Percentiles rank a stretch among this genome's conserved stretches.
Evolutionary conservation across 2,329 filamentous ascomycete species (phyloP).

Genomic region (Colletotrichum acutatum): DNA sequence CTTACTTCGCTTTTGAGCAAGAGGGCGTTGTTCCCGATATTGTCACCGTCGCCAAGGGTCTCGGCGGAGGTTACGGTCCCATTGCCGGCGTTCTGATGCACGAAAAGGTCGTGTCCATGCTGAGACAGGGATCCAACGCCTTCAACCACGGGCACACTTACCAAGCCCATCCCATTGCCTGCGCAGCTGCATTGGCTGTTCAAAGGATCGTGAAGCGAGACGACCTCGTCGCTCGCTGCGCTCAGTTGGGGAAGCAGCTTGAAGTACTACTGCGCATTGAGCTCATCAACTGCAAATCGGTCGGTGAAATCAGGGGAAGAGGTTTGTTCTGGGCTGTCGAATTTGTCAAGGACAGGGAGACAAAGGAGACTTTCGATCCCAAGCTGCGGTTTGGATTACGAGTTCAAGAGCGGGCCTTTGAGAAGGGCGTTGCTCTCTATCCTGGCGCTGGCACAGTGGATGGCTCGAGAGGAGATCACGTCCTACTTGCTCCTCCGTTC

Average conservation of each 20-base stretch:
- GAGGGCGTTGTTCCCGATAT: conserved; percentile 63
- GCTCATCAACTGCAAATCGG: conserved; percentile 45
- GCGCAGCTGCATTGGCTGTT: conserved; percentile 42
- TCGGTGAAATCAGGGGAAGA: conserved; percentile 53
- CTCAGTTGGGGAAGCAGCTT: conserved; percentile 44
- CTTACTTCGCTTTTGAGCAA: conserved; percentile 72
- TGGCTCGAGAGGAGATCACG: conserved; percentile 73
- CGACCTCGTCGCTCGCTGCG: conserved; percentile 46
- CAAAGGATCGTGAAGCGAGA: conserved; percentile 49
- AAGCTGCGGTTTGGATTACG: conserved; percentile 40
- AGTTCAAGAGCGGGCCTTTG: conserved; percentile 44
- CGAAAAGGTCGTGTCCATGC: conserved; percentile 58
- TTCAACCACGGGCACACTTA: conserved; percentile 42
- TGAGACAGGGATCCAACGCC: conserved; percentile 56
- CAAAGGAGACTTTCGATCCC: conserved; percentile 49
- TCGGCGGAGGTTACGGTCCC: conserved; percentile 66
- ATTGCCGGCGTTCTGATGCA: conserved; percentile 67
- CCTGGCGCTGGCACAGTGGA: conserved; percentile 70
- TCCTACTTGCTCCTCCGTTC: conserved; percentile 77
- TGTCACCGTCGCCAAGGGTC: conserved; percentile 68
- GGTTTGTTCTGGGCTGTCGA: conserved; percentile 60
- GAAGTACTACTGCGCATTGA: conserved; percentile 40
- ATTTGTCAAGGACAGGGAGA: conserved; percentile 52
- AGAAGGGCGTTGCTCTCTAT: conserved; percentile 46
- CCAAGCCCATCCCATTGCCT: conserved; percentile 42